phyloP scores from a whole-genome alignment of 2,329 filamentous ascomycete species.

The Dothistroma septosporum region DNA sequence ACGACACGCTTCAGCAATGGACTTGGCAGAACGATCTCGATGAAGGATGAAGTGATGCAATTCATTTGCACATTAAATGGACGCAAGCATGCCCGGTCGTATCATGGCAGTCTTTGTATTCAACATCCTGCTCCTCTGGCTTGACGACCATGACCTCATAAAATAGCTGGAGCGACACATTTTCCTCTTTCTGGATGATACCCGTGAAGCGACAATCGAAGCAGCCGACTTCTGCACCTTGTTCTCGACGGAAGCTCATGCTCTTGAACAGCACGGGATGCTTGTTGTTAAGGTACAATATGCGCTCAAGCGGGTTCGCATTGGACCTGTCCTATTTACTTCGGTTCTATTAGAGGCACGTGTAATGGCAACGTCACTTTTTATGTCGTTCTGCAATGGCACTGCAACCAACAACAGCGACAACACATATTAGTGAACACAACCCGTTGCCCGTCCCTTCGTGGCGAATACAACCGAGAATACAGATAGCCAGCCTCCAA shows the following conservation, averaged over 20 bases:
- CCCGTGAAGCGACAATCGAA: slow-evolving; percentile 45
- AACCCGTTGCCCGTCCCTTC: neutral
- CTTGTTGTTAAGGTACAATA: slow-evolving; percentile 45
- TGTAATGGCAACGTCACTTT: neutral
- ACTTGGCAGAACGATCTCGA: neutral
- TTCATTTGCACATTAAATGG: neutral
- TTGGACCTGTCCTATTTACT: slow-evolving; percentile 47
- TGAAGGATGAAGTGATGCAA: neutral
- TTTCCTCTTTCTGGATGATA: slow-evolving; percentile 27
- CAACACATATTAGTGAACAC: neutral
- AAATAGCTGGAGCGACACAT: slow-evolving; percentile 21
- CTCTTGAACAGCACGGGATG: slow-evolving; percentile 43
- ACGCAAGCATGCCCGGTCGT: slow-evolving; percentile 22
- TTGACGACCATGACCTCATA: slow-evolving; percentile 27
- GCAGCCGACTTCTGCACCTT: slow-evolving; percentile 44
- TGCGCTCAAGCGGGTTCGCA: slow-evolving; percentile 40
- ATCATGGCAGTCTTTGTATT: slow-evolving; percentile 26
- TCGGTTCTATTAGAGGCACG: no score
- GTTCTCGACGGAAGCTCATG: slow-evolving; percentile 45
- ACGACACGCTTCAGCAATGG: slow-evolving; percentile 21
- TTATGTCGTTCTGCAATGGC: neutral
- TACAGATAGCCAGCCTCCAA: neutral
- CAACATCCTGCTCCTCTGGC: slow-evolving; percentile 23
- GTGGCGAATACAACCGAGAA: neutral
- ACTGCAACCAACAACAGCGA: neutral